Percentiles rank a stretch among this genome's conserved stretches.
These are phyloP conservation scores for Adansonia rubrostipa DNA, from an alignment of 441 rosid genomes.

Conservation along the genomic window DNA sequence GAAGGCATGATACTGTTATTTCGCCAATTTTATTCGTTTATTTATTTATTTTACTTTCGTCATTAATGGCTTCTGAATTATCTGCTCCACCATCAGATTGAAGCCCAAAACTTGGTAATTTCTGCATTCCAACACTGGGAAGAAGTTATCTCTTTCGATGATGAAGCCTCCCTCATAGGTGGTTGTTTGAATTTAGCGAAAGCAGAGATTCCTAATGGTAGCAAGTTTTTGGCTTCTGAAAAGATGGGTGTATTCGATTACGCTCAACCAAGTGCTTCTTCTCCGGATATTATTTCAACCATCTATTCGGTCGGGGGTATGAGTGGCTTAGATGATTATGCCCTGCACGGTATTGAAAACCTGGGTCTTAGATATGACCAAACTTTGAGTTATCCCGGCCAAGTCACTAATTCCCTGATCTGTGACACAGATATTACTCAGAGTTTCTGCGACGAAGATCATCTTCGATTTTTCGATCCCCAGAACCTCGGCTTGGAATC, in stretches of 20 bases:
- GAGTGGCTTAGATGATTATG: slow-evolving; percentile 61
- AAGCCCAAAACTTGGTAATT: slow-evolving; percentile 66
- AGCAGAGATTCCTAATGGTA: slow-evolving; percentile 45
- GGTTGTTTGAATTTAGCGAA: slow-evolving; percentile 47
- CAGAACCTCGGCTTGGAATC: slow-evolving; percentile 56
- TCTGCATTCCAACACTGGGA: slow-evolving; percentile 67
- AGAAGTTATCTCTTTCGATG: slow-evolving; percentile 67
- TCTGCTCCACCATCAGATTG: slow-evolving; percentile 52
- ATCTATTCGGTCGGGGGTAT: slow-evolving; percentile 52
- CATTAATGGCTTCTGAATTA: slow-evolving; percentile 21
- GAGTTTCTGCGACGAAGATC: slow-evolving; percentile 73
- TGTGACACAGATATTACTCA: slow-evolving; percentile 64
- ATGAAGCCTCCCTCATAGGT: slow-evolving; percentile 56
- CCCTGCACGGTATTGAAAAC: slow-evolving; percentile 56
- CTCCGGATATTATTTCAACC: slow-evolving; percentile 69
- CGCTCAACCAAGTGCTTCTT: slow-evolving; percentile 52
- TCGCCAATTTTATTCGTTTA: not conserved
- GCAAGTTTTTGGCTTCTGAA: slow-evolving; percentile 45
- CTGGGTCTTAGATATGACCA: slow-evolving; percentile 61
- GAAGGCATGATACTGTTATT: slow-evolving; percentile 57
- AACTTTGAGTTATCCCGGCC: slow-evolving; percentile 52
- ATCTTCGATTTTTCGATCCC: slow-evolving; percentile 56
- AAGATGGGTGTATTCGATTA: slow-evolving; percentile 61
- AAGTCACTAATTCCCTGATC: slow-evolving; percentile 49
- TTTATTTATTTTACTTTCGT: slow-evolving; percentile 22